Conservation (phyloP, 2,329 filamentous ascomycete genomes). For the Clarireedia homoeocarpa region DNA sequence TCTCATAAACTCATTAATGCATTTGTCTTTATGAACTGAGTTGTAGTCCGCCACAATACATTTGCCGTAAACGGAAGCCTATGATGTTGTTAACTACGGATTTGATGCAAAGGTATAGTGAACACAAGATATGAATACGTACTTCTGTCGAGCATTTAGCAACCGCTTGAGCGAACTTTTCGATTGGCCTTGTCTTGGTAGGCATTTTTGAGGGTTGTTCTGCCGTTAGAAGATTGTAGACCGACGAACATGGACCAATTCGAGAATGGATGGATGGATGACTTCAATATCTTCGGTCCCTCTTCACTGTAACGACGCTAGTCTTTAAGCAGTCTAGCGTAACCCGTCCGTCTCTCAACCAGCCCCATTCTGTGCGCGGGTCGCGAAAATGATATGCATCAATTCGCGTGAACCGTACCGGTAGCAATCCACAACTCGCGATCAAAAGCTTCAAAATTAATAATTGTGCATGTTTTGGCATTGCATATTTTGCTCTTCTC, state of each 20-base stretch:
- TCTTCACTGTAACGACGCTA: not conserved
- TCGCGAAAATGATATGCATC: not conserved
- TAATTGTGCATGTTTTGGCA: not conserved
- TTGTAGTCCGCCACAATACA: conserved; percentile 89
- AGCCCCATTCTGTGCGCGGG: not conserved
- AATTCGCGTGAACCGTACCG: not conserved
- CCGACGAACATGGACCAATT: not conserved
- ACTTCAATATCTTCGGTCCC: not conserved
- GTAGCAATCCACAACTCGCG: not conserved
- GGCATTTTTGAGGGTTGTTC: conserved; percentile 23
- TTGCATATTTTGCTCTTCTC: conserved; percentile 5
- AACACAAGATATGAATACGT: conserved; percentile 16
- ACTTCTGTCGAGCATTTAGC: conserved; percentile 62
- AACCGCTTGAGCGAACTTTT: conserved; percentile 58
- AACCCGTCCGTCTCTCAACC: not conserved
- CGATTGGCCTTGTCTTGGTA: conserved; percentile 50
- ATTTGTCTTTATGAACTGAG: conserved; percentile 85
- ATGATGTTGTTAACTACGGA: not conserved
- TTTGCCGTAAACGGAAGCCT: conserved; percentile 84
- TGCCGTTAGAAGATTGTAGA: not conserved
- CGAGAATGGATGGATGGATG: not conserved
- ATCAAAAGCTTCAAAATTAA: not conserved
- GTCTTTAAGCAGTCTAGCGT: not conserved
- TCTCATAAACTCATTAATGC: conserved; percentile 72
- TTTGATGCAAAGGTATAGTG: conserved; percentile 5